These are phyloP conservation scores for Camellia oleifera DNA, from an alignment of 179 eudicot species.

Conservation along the genomic window DNA sequence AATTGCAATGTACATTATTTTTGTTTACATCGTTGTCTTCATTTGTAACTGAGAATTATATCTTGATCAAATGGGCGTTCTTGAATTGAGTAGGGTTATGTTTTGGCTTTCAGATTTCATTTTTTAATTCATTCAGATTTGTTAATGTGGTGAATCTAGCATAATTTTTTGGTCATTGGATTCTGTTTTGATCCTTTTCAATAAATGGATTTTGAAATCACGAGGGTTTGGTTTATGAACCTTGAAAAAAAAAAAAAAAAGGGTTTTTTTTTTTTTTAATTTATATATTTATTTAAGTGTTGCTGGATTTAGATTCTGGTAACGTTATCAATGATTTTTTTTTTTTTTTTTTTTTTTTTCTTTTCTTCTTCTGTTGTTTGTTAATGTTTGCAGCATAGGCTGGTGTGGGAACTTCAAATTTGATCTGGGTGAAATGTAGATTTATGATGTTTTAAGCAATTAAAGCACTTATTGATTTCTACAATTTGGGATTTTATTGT, in stretches of 20 bases:
- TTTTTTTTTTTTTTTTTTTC: too few relatives aligned
- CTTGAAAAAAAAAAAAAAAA: too few relatives aligned
- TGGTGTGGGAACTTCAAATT: conserved; percentile 34
- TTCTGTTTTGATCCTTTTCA: background rate
- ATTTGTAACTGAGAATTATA: background rate
- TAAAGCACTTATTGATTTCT: conserved; percentile 18
- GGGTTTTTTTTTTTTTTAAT: background rate
- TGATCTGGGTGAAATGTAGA: conserved; percentile 21
- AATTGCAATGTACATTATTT: background rate
- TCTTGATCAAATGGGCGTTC: background rate
- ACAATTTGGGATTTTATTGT: conserved; percentile 19
- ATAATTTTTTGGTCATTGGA: background rate
- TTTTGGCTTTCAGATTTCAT: background rate
- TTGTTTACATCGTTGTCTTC: background rate
- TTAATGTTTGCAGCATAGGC: conserved; percentile 10
- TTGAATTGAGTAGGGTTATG: background rate
- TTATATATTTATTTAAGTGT: background rate
- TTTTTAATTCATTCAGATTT: background rate
- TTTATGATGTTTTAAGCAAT: conserved; percentile 14
- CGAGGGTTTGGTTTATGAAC: background rate
- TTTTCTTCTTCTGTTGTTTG: background rate
- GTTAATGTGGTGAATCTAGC: background rate
- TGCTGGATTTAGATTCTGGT: background rate
- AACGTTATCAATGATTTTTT: background rate
- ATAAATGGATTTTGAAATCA: background rate